phyloP scores from a whole-genome alignment of 345 rosid species.

The Crucihimalaya himalaica region DNA sequence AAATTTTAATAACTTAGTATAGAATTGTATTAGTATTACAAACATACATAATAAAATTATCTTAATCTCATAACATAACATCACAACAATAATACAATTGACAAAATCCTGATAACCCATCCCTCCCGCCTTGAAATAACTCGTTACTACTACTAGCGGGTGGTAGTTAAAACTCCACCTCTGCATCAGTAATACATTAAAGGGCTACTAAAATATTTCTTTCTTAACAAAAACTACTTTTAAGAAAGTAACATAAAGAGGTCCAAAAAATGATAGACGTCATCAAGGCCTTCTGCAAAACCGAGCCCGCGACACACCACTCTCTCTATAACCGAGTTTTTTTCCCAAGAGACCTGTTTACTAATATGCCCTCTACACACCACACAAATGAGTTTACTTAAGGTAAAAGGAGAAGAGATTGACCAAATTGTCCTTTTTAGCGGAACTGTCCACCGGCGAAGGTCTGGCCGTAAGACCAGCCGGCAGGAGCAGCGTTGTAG shows the following conservation, averaged over 20 bases:
- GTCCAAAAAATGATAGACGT: constrained; percentile 27
- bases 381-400: constrained; percentile 18
- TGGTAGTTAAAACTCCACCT: constrained; percentile 39
- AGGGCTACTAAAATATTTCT: background rate
- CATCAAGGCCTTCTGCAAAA: constrained; percentile 39
- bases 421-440: constrained; percentile 3
- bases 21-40: constrained; percentile 20
- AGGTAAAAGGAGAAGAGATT: background rate
- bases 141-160: constrained; percentile 35
- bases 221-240: constrained; percentile 17
- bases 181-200: constrained; percentile 29
- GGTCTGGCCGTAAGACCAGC: constrained; percentile 63
- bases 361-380: constrained; percentile 18
- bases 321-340: constrained; percentile 6
- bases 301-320: constrained; percentile 29
- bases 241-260: constrained; percentile 21
- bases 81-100: constrained; percentile 3
- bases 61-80: constrained; percentile 16
- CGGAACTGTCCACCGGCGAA: constrained; percentile 49
- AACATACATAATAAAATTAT: constrained; percentile 1
- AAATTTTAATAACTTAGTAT: background rate
- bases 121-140: constrained; percentile 2
- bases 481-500: constrained; percentile 43
- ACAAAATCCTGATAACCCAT: background rate
- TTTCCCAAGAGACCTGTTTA: background rate